Evolutionary conservation across 805 yeast species (phyloP), one percentile per base, ranked within the genome.

Genomic region (Jamesozyma rosinii): DNA sequence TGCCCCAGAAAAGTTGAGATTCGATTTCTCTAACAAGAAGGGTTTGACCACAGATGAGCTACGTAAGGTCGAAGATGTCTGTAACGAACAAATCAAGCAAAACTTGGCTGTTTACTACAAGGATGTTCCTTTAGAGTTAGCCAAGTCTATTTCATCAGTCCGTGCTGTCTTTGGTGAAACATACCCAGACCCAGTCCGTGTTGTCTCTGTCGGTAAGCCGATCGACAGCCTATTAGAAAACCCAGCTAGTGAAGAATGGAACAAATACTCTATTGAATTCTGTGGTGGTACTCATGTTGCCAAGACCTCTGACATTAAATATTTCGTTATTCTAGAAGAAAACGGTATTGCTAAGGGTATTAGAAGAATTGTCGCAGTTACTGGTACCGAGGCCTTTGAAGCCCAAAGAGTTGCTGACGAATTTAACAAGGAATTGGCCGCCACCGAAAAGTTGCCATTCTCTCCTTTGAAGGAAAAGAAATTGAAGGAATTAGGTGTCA

Each of bases 81-180:
- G 79, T 51, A 82, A 83, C 57, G 73, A 77, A 29, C 75, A 78
- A 61, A 83, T 92, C 65, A 77, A 78, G 57, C 72, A 76, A 43
- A 81, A 86, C 64, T 67, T 77, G 52, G 65, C 68, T 32, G 97
- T 92, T 20, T 90, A 74, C 63, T 75, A 95, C 48, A 77, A 87
- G 66, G 94, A 89, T 33, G 95, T 90, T 46, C 69, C 83, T 9
- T 74, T 92, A 50, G 75, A 70, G 18, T 59, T 67, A 46, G 98
- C 97, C 34, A 79, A 75, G 57, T 67, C 75, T 38, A 89, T 92
- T 53, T 69, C 66, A 51, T 94, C 97, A 26, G 79, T 92, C 38
- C 85, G 98, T 68, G 98, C 98, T 44, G 98, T 92, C 35, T 92
- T 92, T 58, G 98, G 98, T 59, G 99, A 92, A 72, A 87, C 95